Base-by-base conservation (phyloP, 2,329 filamentous ascomycete genomes). In the Ophiostoma piceae region DNA sequence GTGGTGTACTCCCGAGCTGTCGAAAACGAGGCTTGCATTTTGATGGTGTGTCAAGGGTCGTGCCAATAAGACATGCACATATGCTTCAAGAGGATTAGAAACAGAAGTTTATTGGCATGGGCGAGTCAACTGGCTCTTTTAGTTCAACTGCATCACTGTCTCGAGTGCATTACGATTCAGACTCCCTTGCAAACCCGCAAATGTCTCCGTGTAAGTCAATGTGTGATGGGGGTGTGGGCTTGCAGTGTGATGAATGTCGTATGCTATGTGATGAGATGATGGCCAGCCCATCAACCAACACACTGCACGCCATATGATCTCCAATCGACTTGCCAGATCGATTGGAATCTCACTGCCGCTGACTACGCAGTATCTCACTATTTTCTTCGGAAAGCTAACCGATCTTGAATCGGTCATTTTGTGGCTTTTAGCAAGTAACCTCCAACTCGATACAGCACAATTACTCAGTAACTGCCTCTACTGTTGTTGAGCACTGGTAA, bases 251-350 rank as follows among this genome's bases (percentile, higher is more conserved):
- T 51, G n/a, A 5, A 8, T 47, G 47, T 19, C n/a, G 47, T 51
- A 22, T 51, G 47, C 47, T 26, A 26, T 51, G 47, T 51, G 47
- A 57, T 26, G 51, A 57, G 51, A 57, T 22, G 51, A 12, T 51
- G 39, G 39, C 9, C 9, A 14, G 12, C 35, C 47, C 47, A 57
- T 3, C 47, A 54, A 22, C 47, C 19, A 26, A 54, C n/a, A 54
- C n/a, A 57, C 51, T 57, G 51, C 51, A 57, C 51, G n/a, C 51
- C 51, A 57, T 57, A 57, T 57, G n/a, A 57, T 26, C 51, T 14
- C 51, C 51, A 26, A 57, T 7, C 22, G 12, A n/a, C 12, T 26
- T 57, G n/a, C 19, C 43, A 6, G 43, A 19, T 47, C 16, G 16
- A 47, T 47, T 47, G 43, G 43, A n/a, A 47, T 47, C 43, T 47